Conservation (phyloP, 352 stramenopile genomes). For the Globisporangium acanthophoron region DNA sequence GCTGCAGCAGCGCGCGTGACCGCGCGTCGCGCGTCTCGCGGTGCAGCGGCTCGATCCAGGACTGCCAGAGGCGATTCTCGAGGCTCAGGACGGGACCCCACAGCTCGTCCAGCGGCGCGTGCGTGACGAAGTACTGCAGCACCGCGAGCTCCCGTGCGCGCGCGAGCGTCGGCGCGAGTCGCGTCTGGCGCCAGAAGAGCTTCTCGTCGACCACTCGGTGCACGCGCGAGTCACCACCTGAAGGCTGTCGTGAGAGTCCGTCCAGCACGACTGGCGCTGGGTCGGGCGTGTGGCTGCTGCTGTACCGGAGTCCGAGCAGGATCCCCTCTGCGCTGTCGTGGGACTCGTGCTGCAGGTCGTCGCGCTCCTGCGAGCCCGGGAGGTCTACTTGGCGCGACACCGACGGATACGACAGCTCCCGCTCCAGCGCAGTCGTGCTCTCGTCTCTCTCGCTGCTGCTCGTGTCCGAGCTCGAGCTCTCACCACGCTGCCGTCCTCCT, state of each 20-base stretch:
- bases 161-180: neutral
- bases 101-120: neutral
- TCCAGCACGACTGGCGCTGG: no score
- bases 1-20: no score
- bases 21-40: neutral
- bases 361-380: neutral
- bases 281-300: neutral
- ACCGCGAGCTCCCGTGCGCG: constrained; percentile 1
- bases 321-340: constrained; percentile 6
- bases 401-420: no score
- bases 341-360: neutral
- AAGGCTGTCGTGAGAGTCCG: no score
- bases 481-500: no score
- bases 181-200: neutral
- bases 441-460: no score
- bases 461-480: no score
- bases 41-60: constrained; percentile 1
- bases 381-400: no score
- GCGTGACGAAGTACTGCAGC: constrained; percentile 2
- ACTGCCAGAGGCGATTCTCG: neutral
- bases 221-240: no score
- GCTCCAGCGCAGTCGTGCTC: no score
- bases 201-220: no score
- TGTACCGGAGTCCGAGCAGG: constrained; percentile 2
- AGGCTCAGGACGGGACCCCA: neutral